These are phyloP conservation scores for Phytophthora syringae DNA, from an alignment of 352 stramenopile genomes.

Conservation along the genomic window DNA sequence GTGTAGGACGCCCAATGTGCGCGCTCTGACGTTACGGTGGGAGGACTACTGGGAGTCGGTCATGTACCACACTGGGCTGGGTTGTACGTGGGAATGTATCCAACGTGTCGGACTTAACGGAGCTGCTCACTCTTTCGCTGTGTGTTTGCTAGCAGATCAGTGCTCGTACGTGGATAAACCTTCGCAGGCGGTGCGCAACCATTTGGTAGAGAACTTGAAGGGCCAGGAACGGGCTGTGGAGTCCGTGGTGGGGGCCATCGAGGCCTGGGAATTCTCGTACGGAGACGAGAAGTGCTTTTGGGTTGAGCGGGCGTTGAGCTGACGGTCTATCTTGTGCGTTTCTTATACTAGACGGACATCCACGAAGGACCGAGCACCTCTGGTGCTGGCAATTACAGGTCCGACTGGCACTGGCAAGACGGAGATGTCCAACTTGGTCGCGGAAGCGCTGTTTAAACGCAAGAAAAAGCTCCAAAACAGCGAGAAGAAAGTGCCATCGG, in stretches of 20 bases:
- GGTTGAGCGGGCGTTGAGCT: background rate
- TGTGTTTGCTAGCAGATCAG: constrained; percentile 51
- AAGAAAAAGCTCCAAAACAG: constrained; percentile 76
- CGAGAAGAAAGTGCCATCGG: constrained; percentile 67
- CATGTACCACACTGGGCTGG: constrained; percentile 56
- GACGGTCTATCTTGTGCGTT: constrained; percentile 4
- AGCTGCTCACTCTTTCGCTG: constrained; percentile 6
- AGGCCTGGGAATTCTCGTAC: constrained; percentile 87
- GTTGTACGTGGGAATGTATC: constrained; percentile 44
- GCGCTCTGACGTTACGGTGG: constrained; percentile 30
- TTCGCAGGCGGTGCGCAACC: constrained; percentile 54
- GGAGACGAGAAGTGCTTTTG: constrained; percentile 5
- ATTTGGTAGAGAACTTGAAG: constrained; percentile 65
- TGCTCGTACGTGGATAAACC: constrained; percentile 78
- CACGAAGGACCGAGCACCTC: constrained; percentile 64
- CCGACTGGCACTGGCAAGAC: constrained; percentile 93
- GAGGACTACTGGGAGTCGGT: constrained; percentile 47
- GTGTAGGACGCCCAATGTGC: constrained; percentile 4
- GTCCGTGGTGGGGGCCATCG: constrained; percentile 68
- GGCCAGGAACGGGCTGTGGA: constrained; percentile 73
- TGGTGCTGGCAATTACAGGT: constrained; percentile 90
- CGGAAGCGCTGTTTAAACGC: constrained; percentile 83
- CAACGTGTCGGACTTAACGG: background rate
- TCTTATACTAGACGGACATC: constrained; percentile 46
- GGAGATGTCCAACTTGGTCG: constrained; percentile 87